Evolutionary conservation across 139 green algal genomes (phyloP).

Genomic region (Chlamydomonas incerta): DNA sequence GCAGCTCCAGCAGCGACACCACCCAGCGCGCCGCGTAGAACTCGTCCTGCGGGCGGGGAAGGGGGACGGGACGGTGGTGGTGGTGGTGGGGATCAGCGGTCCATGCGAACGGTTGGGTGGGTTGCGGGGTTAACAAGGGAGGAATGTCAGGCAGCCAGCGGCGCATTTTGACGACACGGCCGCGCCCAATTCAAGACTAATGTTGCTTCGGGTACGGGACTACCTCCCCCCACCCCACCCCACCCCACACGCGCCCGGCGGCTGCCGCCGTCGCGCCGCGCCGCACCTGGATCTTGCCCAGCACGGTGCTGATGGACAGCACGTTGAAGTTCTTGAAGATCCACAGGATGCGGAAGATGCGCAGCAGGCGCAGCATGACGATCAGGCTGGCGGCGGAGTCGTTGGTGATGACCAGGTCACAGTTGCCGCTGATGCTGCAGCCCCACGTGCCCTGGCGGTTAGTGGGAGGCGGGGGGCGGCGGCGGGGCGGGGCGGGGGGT

Average conservation of each 20-base stretch:
- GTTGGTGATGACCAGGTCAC: constrained; percentile 34
- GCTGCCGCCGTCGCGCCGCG: too few species aligned
- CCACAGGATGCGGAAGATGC: constrained; percentile 68
- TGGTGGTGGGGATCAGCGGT: too few species aligned
- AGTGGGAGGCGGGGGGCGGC: not conserved
- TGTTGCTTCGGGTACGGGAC: too few species aligned
- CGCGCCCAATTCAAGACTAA: too few species aligned
- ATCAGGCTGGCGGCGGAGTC: constrained; percentile 23
- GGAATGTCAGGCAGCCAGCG: too few species aligned
- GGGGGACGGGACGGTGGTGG: not conserved
- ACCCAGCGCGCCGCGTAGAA: constrained; percentile 53
- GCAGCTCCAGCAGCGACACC: constrained; percentile 59
- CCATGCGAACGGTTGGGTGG: too few species aligned
- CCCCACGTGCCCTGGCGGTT: constrained; percentile 58
- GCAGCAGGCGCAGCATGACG: constrained; percentile 58
- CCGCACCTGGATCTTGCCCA: constrained; percentile 59
- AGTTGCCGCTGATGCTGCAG: constrained; percentile 53
- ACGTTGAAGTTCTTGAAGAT: constrained; percentile 70
- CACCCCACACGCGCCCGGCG: too few species aligned
- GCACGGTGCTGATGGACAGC: constrained; percentile 55
- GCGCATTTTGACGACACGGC: too few species aligned
- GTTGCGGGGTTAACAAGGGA: too few species aligned
- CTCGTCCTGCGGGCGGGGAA: constrained; percentile 53
- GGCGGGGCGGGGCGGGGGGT: not conserved
- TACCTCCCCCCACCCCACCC: too few species aligned